These are phyloP conservation scores for Penicillium polonicum DNA, from an alignment of 2,329 filamentous ascomycete species.

Conservation along the genomic window DNA sequence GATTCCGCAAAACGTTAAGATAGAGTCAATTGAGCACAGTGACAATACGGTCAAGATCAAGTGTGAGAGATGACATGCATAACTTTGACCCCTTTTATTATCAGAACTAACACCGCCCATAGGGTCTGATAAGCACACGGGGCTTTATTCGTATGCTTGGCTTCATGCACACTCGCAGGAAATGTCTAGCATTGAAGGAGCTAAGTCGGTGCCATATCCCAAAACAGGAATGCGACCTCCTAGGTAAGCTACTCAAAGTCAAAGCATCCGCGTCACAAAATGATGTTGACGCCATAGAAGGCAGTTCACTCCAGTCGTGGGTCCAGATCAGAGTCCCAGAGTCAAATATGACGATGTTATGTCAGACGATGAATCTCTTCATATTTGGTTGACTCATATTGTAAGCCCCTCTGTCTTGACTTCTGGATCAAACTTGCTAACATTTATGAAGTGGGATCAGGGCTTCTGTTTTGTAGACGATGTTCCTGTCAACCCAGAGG, in stretches of 20 bases:
- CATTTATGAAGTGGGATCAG: slow-evolving; percentile 54
- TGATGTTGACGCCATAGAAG: not conserved
- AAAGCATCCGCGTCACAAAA: not conserved
- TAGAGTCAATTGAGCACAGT: slow-evolving; percentile 32
- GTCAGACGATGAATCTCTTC: slow-evolving; percentile 56
- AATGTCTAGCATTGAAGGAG: slow-evolving; percentile 12
- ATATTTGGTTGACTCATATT: slow-evolving; percentile 63
- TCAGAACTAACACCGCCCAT: slow-evolving; percentile 15
- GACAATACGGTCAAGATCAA: slow-evolving; percentile 47
- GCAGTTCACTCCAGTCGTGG: slow-evolving; percentile 15
- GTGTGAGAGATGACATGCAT: slow-evolving; percentile 44
- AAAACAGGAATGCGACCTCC: not conserved
- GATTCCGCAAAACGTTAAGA: slow-evolving; percentile 49
- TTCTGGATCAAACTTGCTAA: slow-evolving; percentile 8
- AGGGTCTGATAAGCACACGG: slow-evolving; percentile 71
- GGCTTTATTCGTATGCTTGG: slow-evolving; percentile 66
- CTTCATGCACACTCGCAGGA: slow-evolving; percentile 50
- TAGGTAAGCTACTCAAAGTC: not conserved
- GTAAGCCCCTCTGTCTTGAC: slow-evolving; percentile 25
- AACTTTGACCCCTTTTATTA: not conserved
- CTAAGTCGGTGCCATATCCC: not conserved
- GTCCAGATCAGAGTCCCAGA: slow-evolving; percentile 50
- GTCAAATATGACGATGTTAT: slow-evolving; percentile 63
- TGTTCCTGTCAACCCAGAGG: slow-evolving; percentile 66
- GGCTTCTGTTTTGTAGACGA: slow-evolving; percentile 77